phyloP scores from a whole-genome alignment of 1,284 basidiomycete species.

The Ustilago curta region DNA sequence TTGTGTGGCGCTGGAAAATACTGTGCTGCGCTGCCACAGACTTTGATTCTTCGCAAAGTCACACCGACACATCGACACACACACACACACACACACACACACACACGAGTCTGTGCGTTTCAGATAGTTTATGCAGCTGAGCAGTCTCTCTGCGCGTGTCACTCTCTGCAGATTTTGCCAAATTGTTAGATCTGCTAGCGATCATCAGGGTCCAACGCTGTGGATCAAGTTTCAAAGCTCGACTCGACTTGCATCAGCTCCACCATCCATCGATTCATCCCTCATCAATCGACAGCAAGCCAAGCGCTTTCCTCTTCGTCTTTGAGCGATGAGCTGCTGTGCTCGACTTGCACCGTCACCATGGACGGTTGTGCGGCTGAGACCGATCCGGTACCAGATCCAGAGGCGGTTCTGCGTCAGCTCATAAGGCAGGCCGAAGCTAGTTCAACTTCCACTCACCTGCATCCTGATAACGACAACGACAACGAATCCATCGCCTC shows the following conservation, averaged over 20 bases:
- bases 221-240: neutral
- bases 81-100: too few relatives aligned
- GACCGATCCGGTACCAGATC: conserved; percentile 9
- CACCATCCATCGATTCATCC: too few relatives aligned
- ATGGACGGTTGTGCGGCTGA: conserved; percentile 32
- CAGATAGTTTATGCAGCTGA: neutral
- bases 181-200: neutral
- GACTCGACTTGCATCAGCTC: neutral
- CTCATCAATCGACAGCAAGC: neutral
- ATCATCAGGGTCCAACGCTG: conserved; percentile 26
- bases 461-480: neutral
- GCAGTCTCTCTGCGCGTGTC: too few relatives aligned
- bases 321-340: conserved; percentile 19
- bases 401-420: conserved; percentile 26
- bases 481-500: conserved; percentile 2
- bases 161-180: too few relatives aligned
- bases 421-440: conserved; percentile 39
- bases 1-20: neutral
- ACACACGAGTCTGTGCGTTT: neutral
- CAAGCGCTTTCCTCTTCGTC: neutral
- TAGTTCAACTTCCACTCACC: neutral
- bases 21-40: neutral
- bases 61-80: too few relatives aligned
- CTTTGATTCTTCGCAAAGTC: neutral
- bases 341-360: conserved; percentile 7